A percentile compares a stretch with the other conserved stretches of the same genome.
These are phyloP conservation scores for Xylariales sp. DNA, from an alignment of 2,329 filamentous ascomycete genomes.

Conservation along the genomic window DNA sequence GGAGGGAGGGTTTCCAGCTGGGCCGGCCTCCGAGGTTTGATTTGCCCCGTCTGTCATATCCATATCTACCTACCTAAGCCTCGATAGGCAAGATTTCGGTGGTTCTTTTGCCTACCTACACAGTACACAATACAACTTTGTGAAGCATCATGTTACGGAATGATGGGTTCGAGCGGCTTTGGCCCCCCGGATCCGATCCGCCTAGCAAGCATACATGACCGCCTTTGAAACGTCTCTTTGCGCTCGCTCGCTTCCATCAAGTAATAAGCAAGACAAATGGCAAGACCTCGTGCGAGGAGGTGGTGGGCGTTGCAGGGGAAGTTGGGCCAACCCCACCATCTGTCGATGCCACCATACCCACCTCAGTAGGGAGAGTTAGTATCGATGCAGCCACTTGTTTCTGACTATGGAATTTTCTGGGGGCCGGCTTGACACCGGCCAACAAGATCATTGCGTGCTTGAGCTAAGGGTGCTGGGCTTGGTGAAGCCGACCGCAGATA, in stretches of 20 bases:
- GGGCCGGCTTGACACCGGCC: not conserved
- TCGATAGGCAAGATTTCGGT: not conserved
- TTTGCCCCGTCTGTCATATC: too few species aligned
- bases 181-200: conserved; percentile 1
- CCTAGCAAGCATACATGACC: too few species aligned
- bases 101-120: not conserved
- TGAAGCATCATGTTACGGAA: too few species aligned
- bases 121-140: too few species aligned
- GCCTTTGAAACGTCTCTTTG: conserved; percentile 1
- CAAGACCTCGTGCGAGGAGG: conserved; percentile 16
- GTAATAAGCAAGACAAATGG: conserved; percentile 21
- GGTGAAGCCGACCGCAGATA: too few species aligned
- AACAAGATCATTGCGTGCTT: not conserved
- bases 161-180: too few species aligned
- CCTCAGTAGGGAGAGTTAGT: conserved; percentile 10
- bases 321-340: conserved; percentile 10
- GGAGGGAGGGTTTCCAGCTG: too few species aligned
- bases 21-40: not conserved
- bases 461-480: too few species aligned
- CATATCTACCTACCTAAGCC: too few species aligned
- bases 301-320: conserved; percentile 19
- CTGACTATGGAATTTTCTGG: conserved; percentile 3
- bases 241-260: conserved; percentile 1
- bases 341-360: conserved; percentile 8
- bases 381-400: conserved; percentile 10